These are phyloP conservation scores for Clavispora vitiphila DNA, from an alignment of 805 yeast genomes.

Conservation along the genomic window DNA sequence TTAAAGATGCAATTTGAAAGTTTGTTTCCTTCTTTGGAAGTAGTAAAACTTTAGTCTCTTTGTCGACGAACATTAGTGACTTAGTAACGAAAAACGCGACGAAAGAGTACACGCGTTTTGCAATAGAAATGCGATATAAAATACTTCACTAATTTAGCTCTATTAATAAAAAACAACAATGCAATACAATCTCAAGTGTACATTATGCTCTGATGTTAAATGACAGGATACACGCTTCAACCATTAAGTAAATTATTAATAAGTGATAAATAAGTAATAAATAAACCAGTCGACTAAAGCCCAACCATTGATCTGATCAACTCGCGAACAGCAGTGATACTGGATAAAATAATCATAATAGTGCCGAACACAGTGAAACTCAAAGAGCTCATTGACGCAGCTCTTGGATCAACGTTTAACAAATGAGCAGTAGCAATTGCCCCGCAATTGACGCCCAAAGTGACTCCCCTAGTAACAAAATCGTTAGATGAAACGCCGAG, in stretches of 20 bases:
- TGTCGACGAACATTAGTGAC: constrained; percentile 2
- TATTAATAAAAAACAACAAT: too few relatives aligned
- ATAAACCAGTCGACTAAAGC: constrained; percentile 9
- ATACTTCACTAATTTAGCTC: too few relatives aligned
- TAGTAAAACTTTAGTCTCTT: constrained; percentile 8
- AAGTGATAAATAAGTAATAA: not conserved
- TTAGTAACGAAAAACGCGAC: not conserved
- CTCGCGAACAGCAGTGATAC: constrained; percentile 42
- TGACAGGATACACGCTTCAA: too few relatives aligned
- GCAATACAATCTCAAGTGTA: too few relatives aligned
- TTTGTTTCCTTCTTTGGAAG: constrained; percentile 5
- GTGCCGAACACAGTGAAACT: constrained; percentile 72
- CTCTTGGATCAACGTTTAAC: constrained; percentile 65
- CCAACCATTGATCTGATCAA: constrained; percentile 46
- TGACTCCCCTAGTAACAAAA: constrained; percentile 70
- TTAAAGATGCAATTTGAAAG: constrained; percentile 3
- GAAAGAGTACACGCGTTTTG: not conserved
- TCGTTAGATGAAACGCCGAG: constrained; percentile 56
- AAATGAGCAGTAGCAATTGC: constrained; percentile 81
- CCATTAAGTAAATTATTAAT: too few relatives aligned
- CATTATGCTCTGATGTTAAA: too few relatives aligned
- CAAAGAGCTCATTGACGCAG: constrained; percentile 72
- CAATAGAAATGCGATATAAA: not conserved
- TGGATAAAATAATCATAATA: constrained; percentile 62
- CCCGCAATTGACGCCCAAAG: constrained; percentile 73